Percentiles rank a stretch among this genome's conserved stretches.
Evolutionary conservation across 2,329 filamentous ascomycete species (phyloP).

Genomic region (Drechslerella stenobrocha): DNA sequence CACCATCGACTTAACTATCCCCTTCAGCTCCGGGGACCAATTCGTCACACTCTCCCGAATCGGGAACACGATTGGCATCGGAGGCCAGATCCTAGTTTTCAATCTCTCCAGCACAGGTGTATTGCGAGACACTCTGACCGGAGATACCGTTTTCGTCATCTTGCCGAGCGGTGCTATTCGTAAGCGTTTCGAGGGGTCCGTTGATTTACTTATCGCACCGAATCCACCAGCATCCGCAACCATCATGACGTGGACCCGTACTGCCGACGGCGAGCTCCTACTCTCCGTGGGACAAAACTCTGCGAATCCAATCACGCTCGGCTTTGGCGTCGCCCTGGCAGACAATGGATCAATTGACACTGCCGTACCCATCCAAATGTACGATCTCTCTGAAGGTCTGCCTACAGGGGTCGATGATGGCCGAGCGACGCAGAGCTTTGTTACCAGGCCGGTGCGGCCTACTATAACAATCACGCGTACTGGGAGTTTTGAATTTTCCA

Average conservation of each 20-base stretch:
- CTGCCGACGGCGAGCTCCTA: slow-evolving; percentile 9
- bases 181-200: slow-evolving; percentile 29
- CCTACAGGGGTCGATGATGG: slow-evolving; percentile 27
- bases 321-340: slow-evolving; percentile 24
- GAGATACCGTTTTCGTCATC: slow-evolving; percentile 33
- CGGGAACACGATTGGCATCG: slow-evolving; percentile 37
- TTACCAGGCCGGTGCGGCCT: not conserved
- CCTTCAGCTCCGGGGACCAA: slow-evolving; percentile 16
- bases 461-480: slow-evolving; percentile 4
- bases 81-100: slow-evolving; percentile 19
- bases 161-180: slow-evolving; percentile 17
- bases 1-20: slow-evolving; percentile 31
- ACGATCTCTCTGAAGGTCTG: slow-evolving; percentile 18
- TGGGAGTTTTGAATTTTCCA: not conserved
- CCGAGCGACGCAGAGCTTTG: slow-evolving; percentile 14
- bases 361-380: slow-evolving; percentile 44
- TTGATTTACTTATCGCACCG: slow-evolving; percentile 32
- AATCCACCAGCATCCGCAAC: slow-evolving; percentile 11
- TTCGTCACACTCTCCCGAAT: slow-evolving; percentile 30
- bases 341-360: slow-evolving; percentile 28
- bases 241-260: slow-evolving; percentile 16
- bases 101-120: slow-evolving; percentile 17
- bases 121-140: slow-evolving; percentile 20
- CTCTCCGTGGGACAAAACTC: slow-evolving; percentile 14
- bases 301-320: slow-evolving; percentile 21